Conservation (phyloP, 1,284 basidiomycete species). For the Chondrostereum purpureum region DNA sequence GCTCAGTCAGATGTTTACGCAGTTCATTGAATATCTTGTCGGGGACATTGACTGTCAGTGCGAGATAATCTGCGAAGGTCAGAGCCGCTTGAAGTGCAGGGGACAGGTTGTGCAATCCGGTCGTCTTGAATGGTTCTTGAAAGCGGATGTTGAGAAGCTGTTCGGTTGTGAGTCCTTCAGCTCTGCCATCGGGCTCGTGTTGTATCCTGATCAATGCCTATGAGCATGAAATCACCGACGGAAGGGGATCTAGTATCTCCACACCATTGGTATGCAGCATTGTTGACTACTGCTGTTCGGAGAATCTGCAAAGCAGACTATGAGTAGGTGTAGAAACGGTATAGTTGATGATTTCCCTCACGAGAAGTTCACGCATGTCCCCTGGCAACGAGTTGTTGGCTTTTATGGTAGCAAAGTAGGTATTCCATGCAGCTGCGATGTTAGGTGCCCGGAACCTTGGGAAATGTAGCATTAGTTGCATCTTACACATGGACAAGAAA, state of each 20-base stretch:
- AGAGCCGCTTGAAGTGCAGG: slow-evolving; percentile 28
- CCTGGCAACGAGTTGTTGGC: too few species aligned
- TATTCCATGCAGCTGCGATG: slow-evolving; percentile 26
- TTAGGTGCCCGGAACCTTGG: slow-evolving; percentile 26
- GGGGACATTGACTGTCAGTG: slow-evolving; percentile 29
- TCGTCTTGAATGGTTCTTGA: slow-evolving; percentile 22
- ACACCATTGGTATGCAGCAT: not conserved
- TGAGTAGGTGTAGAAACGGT: not conserved
- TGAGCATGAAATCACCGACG: not conserved
- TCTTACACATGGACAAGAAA: not conserved
- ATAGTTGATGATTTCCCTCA: too few species aligned
- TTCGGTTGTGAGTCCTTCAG: slow-evolving; percentile 30
- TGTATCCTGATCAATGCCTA: slow-evolving; percentile 25
- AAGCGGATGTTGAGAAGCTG: slow-evolving; percentile 31
- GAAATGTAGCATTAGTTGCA: not conserved
- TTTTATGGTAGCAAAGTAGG: slow-evolving; percentile 24
- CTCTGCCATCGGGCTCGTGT: slow-evolving; percentile 34
- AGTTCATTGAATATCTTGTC: slow-evolving; percentile 29
- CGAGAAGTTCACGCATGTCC: slow-evolving; percentile 25
- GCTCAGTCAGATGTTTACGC: slow-evolving; percentile 25
- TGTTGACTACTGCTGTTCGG: slow-evolving; percentile 2
- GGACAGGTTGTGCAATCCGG: slow-evolving; percentile 16
- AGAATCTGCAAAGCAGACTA: slow-evolving; percentile 18
- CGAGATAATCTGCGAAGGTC: slow-evolving; percentile 32
- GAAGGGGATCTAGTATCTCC: not conserved